A percentile compares a stretch with the other conserved stretches of the same genome.
phyloP scores from a whole-genome alignment of 2,329 filamentous ascomycete genomes.

The Ceratocystis cubensis region DNA sequence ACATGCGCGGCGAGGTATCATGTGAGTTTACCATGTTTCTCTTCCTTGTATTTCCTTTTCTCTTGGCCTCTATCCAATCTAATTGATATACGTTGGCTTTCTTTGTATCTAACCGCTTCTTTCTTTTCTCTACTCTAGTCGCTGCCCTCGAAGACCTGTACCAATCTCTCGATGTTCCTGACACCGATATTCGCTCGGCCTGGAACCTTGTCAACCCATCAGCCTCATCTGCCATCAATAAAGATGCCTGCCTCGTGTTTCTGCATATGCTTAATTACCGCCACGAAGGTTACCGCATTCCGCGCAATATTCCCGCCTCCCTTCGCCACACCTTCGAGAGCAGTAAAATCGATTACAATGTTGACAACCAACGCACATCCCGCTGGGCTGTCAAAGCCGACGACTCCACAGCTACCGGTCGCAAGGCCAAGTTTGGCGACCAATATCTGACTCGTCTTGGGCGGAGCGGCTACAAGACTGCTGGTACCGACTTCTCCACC shows the following conservation, averaged over 20 bases:
- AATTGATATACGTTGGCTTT: too few relatives aligned
- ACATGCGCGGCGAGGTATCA: slow-evolving; percentile 70
- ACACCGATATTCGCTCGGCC: slow-evolving; percentile 73
- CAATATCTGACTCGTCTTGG: slow-evolving; percentile 88
- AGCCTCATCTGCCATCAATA: slow-evolving; percentile 69
- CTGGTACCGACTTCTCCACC: slow-evolving; percentile 79
- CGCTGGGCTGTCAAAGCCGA: slow-evolving; percentile 70
- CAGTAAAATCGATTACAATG: slow-evolving; percentile 90
- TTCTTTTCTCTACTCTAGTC: slow-evolving; percentile 39
- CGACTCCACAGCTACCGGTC: slow-evolving; percentile 69
- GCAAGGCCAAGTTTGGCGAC: slow-evolving; percentile 95
- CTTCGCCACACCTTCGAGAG: slow-evolving; percentile 84
- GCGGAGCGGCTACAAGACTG: slow-evolving; percentile 64
- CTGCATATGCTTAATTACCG: slow-evolving; percentile 93
- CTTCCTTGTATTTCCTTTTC: neutral
- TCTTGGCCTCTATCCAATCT: neutral
- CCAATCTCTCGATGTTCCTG: slow-evolving; percentile 60
- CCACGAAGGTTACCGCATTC: slow-evolving; percentile 89
- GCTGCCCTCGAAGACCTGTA: slow-evolving; percentile 71
- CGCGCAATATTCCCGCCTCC: slow-evolving; percentile 80
- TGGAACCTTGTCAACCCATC: slow-evolving; percentile 98
- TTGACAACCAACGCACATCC: slow-evolving; percentile 63
- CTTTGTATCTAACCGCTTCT: neutral
- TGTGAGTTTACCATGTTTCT: slow-evolving; percentile 40
- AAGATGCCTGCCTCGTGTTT: slow-evolving; percentile 88